phyloP scores from a whole-genome alignment of 1,139 yeast genomes.

The Saccharomyces hybrid region DNA sequence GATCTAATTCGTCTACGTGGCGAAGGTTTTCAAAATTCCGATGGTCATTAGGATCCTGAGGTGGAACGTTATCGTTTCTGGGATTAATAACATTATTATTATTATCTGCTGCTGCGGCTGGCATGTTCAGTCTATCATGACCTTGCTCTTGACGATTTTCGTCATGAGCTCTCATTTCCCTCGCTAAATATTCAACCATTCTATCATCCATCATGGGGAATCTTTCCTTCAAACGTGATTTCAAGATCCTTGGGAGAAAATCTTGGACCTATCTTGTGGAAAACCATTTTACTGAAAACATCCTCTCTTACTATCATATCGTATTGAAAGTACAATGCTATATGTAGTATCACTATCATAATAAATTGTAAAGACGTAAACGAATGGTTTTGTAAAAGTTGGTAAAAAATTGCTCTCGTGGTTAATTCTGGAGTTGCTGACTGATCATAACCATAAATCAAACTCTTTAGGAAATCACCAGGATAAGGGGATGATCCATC shows the following conservation, averaged over 20 bases:
- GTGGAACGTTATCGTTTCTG: not conserved
- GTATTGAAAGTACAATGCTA: slow-evolving; percentile 50
- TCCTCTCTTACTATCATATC: slow-evolving; percentile 70
- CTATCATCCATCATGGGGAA: slow-evolving; percentile 29
- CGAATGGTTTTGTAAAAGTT: slow-evolving; percentile 16
- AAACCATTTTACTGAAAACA: slow-evolving; percentile 50
- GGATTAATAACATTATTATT: slow-evolving; percentile 5
- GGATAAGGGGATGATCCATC: slow-evolving; percentile 44
- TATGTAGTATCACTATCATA: slow-evolving; percentile 36
- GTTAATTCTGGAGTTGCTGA: slow-evolving; percentile 4
- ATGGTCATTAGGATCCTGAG: not conserved
- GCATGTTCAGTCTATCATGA: not conserved
- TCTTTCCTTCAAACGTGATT: slow-evolving; percentile 20
- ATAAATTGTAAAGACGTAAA: slow-evolving; percentile 25
- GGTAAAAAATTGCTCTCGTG: slow-evolving; percentile 8
- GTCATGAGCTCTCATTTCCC: slow-evolving; percentile 18
- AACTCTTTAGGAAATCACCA: slow-evolving; percentile 35
- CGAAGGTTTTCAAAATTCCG: not conserved
- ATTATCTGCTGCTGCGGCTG: slow-evolving; percentile 4
- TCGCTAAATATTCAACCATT: slow-evolving; percentile 24
- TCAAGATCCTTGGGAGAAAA: slow-evolving; percentile 34
- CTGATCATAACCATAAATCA: slow-evolving; percentile 42
- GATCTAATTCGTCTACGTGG: not conserved
- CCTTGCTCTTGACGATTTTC: slow-evolving; percentile 2
- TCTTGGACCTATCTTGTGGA: slow-evolving; percentile 51